Evolutionary conservation across 2,329 filamentous ascomycete species (phyloP).

Genomic region (Claviceps monticola): DNA sequence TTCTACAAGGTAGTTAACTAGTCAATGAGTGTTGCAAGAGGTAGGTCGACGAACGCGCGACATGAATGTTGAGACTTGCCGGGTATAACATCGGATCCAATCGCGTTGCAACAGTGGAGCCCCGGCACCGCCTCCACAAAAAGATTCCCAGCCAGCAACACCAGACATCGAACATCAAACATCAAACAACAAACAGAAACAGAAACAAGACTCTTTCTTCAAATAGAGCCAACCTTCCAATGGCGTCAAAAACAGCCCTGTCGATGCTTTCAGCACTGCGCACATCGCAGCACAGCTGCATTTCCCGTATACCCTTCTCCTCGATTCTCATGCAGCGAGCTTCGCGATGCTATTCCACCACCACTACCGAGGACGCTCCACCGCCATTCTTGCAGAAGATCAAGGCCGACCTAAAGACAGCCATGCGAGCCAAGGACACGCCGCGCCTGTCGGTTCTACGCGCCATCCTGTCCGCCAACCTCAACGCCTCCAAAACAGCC

Average conservation of each 20-base stretch:
- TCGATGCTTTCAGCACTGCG: conserved; percentile 14
- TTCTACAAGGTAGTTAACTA: too few species aligned
- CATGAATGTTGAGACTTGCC: too few species aligned
- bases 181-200: too few species aligned
- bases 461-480: conserved; percentile 51
- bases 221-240: conserved; percentile 2
- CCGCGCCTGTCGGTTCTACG: conserved; percentile 56
- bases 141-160: neutral
- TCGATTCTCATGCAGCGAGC: conserved; percentile 5
- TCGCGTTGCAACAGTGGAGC: neutral
- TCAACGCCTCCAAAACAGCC: conserved; percentile 62
- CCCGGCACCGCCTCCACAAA: neutral
- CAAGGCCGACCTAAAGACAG: conserved; percentile 48
- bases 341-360: conserved; percentile 18
- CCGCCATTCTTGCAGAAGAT: conserved; percentile 38
- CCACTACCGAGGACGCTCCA: conserved; percentile 20
- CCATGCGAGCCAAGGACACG: conserved; percentile 51
- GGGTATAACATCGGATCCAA: too few species aligned
- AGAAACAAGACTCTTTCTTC: neutral
- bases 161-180: neutral
- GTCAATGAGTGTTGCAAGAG: too few species aligned
- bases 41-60: too few species aligned
- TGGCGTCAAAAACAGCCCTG: conserved; percentile 13
- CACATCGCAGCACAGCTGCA: conserved; percentile 1
- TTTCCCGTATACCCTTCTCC: neutral